Percentiles rank a stretch among this genome's conserved stretches.
phyloP scores from a whole-genome alignment of 2,329 filamentous ascomycete species.

The Clarireedia paspali region DNA sequence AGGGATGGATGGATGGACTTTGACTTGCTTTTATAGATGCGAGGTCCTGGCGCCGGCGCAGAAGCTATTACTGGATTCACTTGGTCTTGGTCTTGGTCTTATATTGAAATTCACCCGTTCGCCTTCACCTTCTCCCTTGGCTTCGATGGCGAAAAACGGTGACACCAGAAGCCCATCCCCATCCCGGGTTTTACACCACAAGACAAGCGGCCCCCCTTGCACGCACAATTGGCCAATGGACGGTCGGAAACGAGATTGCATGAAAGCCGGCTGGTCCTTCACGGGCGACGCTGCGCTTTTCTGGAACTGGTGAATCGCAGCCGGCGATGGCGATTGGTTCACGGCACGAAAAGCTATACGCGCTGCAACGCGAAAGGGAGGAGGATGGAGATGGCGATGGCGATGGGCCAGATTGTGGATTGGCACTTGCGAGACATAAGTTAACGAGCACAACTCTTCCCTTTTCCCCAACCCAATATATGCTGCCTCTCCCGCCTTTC shows the following conservation, averaged over 20 bases:
- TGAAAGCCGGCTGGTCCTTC: not conserved
- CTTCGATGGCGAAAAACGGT: too few relatives aligned
- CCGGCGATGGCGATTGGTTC: not conserved
- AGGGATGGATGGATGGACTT: too few relatives aligned
- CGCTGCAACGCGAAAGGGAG: constrained; percentile 2
- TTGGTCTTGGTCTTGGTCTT: too few relatives aligned
- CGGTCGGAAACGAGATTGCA: not conserved
- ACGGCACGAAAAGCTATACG: not conserved
- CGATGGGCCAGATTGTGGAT: not conserved
- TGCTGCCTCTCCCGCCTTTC: not conserved
- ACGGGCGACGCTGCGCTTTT: not conserved
- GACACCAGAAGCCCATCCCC: too few relatives aligned
- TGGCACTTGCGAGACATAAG: not conserved
- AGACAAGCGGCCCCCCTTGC: not conserved
- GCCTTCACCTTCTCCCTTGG: too few relatives aligned
- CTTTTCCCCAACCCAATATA: not conserved
- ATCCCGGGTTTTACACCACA: too few relatives aligned
- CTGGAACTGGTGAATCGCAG: not conserved
- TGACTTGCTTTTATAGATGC: too few relatives aligned
- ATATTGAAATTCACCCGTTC: too few relatives aligned
- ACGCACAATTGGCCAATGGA: not conserved
- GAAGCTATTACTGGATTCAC: too few relatives aligned
- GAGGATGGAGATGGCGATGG: too few relatives aligned
- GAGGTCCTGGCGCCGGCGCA: too few relatives aligned
- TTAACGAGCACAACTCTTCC: not conserved